phyloP scores from a whole-genome alignment of 441 rosid species.

The Syzygium malaccense region DNA sequence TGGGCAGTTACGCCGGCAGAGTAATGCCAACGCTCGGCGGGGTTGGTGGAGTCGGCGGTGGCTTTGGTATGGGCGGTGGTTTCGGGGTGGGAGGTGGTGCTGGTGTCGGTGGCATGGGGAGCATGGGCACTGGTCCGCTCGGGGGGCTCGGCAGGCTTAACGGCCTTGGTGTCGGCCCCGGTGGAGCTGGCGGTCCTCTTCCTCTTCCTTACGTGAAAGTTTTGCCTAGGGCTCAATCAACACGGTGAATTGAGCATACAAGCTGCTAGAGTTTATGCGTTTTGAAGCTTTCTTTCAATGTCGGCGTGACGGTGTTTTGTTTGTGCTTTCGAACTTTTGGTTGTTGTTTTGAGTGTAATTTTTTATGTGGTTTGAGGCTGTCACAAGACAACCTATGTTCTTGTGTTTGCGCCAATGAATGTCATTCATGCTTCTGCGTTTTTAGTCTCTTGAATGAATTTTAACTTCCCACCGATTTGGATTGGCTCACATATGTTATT shows the following conservation, averaged over 20 bases:
- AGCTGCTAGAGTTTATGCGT: neutral
- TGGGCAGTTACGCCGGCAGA: neutral
- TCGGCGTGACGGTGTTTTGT: neutral
- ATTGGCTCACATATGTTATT: neutral
- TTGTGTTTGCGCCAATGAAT: neutral
- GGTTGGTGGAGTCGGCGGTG: neutral
- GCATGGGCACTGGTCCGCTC: neutral
- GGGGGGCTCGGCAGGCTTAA: neutral
- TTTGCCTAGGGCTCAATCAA: neutral
- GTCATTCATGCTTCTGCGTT: neutral
- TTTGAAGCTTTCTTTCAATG: neutral
- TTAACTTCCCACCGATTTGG: neutral
- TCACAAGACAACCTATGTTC: neutral
- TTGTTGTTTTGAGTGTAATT: neutral
- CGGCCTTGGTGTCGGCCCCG: neutral
- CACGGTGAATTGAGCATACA: neutral
- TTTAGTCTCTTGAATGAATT: neutral
- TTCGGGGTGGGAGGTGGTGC: neutral
- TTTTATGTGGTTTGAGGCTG: neutral
- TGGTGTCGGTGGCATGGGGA: neutral
- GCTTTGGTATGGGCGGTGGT: neutral
- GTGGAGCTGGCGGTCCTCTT: neutral
- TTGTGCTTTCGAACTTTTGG: neutral
- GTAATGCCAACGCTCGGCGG: neutral
- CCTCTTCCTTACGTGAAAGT: neutral